phyloP scores from a whole-genome alignment of 768 basidiomycete species.

The Suillus fuscotomentosus region DNA sequence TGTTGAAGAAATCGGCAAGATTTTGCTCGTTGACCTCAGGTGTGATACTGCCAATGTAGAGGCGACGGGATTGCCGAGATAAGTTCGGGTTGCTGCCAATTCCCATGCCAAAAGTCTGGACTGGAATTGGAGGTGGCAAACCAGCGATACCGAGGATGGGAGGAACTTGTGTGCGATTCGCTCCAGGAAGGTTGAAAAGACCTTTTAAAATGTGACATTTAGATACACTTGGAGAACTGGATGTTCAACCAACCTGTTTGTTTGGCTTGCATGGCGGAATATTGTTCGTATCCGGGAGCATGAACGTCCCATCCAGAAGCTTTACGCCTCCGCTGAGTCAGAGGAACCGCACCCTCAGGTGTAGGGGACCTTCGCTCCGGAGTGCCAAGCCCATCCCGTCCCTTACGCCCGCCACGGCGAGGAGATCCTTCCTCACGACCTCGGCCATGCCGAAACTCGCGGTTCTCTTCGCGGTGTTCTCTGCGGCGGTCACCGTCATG shows the following conservation, averaged over 20 bases:
- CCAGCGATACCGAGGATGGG: constrained; percentile 81
- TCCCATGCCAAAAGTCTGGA: constrained; percentile 84
- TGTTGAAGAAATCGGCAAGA: constrained; percentile 91
- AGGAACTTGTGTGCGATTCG: constrained; percentile 84
- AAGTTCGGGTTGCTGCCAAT: constrained; percentile 86
- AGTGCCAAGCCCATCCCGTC: constrained; percentile 52
- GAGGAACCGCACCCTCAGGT: constrained; percentile 75
- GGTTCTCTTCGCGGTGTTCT: constrained; percentile 44
- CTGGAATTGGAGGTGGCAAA: constrained; percentile 79
- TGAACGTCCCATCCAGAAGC: constrained; percentile 97
- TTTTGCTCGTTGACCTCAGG: constrained; percentile 93
- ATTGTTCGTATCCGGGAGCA: constrained; percentile 93
- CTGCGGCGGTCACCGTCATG: constrained; percentile 53
- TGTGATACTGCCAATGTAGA: constrained; percentile 97
- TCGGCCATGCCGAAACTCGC: constrained; percentile 21
- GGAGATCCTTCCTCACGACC: constrained; percentile 39
- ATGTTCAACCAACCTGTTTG: constrained; percentile 70
- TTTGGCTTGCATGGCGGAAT: constrained; percentile 96
- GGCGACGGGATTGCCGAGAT: constrained; percentile 88
- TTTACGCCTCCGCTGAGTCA: constrained; percentile 85
- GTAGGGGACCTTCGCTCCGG: constrained; percentile 87
- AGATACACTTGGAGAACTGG: constrained; percentile 2
- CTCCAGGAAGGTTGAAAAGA: constrained; percentile 94
- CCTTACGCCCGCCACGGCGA: constrained; percentile 46
- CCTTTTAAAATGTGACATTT: constrained; percentile 45